Conservation (phyloP, 108 stramenopile species). For the Skeletonema menzelii region DNA sequence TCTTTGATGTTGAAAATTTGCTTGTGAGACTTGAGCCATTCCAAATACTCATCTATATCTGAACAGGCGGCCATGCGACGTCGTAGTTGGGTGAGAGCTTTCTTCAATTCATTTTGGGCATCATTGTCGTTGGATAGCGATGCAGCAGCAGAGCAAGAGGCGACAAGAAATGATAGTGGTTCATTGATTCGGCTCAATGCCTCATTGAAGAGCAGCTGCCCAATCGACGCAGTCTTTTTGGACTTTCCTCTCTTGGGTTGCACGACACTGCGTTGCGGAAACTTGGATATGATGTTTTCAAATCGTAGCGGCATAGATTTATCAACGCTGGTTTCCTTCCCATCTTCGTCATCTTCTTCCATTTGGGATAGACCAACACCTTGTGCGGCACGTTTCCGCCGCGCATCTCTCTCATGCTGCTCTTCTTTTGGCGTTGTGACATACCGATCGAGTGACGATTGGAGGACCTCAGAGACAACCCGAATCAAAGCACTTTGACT, state of each 20-base stretch:
- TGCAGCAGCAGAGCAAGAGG: slow-evolving; percentile 20
- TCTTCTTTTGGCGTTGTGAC: slow-evolving; percentile 33
- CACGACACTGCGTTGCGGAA: not conserved
- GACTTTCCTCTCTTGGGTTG: slow-evolving; percentile 14
- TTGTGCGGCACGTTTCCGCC: slow-evolving; percentile 19
- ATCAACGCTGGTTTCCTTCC: slow-evolving; percentile 1
- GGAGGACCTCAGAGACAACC: slow-evolving; percentile 20
- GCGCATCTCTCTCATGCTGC: slow-evolving; percentile 20
- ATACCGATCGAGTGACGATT: slow-evolving; percentile 31
- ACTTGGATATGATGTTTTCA: slow-evolving; percentile 27
- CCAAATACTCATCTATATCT: slow-evolving; percentile 29
- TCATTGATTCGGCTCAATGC: slow-evolving; percentile 37
- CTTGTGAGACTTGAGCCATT: slow-evolving; percentile 30
- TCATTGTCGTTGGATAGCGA: slow-evolving; percentile 9
- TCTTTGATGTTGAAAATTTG: slow-evolving; percentile 27
- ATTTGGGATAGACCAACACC: slow-evolving; percentile 35
- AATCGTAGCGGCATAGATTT: slow-evolving; percentile 38
- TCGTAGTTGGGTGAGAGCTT: slow-evolving; percentile 21
- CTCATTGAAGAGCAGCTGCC: slow-evolving; percentile 31
- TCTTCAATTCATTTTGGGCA: slow-evolving; percentile 15
- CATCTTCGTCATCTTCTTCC: slow-evolving; percentile 18
- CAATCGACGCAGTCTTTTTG: slow-evolving; percentile 18
- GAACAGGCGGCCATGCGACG: slow-evolving; percentile 25
- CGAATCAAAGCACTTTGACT: slow-evolving; percentile 9
- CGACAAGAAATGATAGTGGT: slow-evolving; percentile 37